phyloP scores from a whole-genome alignment of 2,329 filamentous ascomycete genomes.

The Neonectria faginata region DNA sequence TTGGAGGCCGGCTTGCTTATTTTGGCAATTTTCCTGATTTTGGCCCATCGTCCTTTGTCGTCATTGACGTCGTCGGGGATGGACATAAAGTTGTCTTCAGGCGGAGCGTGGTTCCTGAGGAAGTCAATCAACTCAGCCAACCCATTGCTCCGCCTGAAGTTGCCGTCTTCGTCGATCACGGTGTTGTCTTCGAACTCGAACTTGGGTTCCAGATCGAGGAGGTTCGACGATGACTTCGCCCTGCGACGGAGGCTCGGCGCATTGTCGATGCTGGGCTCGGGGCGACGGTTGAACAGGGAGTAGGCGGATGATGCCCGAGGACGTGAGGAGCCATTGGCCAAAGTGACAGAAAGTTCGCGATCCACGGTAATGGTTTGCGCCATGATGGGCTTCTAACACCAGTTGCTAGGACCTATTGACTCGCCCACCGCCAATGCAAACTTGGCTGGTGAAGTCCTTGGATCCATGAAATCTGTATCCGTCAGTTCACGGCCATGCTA shows the following conservation, averaged over 20 bases:
- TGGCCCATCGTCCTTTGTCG: slow-evolving; percentile 55
- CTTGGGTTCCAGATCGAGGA: slow-evolving; percentile 32
- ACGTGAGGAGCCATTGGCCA: slow-evolving; percentile 37
- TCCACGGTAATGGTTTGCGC: slow-evolving; percentile 38
- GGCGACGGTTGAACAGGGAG: slow-evolving; percentile 17
- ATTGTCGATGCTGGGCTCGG: slow-evolving; percentile 12
- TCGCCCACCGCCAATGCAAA: slow-evolving; percentile 30
- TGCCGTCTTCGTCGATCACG: slow-evolving; percentile 34
- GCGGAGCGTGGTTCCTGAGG: slow-evolving; percentile 61
- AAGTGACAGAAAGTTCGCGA: slow-evolving; percentile 38
- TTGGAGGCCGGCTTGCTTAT: slow-evolving; percentile 52
- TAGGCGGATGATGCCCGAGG: slow-evolving; percentile 33
- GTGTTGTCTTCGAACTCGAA: slow-evolving; percentile 39
- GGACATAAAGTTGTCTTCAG: slow-evolving; percentile 63
- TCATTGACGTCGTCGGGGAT: slow-evolving; percentile 49
- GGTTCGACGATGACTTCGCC: slow-evolving; percentile 41
- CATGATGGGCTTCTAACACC: slow-evolving; percentile 42
- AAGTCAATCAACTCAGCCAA: slow-evolving; percentile 60
- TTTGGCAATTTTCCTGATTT: slow-evolving; percentile 55
- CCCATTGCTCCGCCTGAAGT: slow-evolving; percentile 42
- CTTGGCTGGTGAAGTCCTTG: slow-evolving; percentile 39
- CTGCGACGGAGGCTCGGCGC: slow-evolving; percentile 36
- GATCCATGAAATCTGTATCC: slow-evolving; percentile 42
- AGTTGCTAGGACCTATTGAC: slow-evolving; percentile 8
- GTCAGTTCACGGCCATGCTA: slow-evolving; percentile 27